Evolutionary conservation across 495 filamentous ascomycete species (phyloP).

Genomic region (Hypoxylon rickii): DNA sequence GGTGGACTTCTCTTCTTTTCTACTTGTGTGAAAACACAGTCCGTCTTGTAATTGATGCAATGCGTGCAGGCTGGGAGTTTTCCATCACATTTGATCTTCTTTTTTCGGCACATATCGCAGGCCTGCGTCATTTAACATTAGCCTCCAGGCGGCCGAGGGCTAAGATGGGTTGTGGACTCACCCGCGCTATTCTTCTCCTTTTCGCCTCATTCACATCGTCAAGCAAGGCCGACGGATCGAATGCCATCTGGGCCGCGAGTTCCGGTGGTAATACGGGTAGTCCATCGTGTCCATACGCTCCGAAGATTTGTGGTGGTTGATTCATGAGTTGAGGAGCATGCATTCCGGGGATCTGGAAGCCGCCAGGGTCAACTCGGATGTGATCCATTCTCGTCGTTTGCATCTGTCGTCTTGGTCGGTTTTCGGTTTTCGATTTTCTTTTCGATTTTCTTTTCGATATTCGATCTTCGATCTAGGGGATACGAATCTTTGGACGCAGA

Average conservation of each 20-base stretch:
- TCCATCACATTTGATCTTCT: constrained; percentile 99
- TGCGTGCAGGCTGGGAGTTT: constrained; percentile 94
- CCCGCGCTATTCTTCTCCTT: constrained; percentile 88
- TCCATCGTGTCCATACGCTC: constrained; percentile 63
- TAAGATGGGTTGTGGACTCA: constrained; percentile 43
- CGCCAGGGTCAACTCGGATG: constrained; percentile 38
- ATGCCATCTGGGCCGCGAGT: constrained; percentile 64
- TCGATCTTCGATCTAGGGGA: constrained; percentile 4
- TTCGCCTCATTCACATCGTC: constrained; percentile 85
- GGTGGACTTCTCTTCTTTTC: constrained; percentile 98
- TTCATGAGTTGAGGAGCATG: constrained; percentile 63
- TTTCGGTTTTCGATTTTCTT: not conserved
- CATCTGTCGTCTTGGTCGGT: not conserved
- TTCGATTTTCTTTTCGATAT: not conserved
- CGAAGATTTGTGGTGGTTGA: constrained; percentile 73
- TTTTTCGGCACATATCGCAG: constrained; percentile 99
- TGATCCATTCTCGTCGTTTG: constrained; percentile 48
- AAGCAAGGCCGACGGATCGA: constrained; percentile 56
- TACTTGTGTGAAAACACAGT: constrained; percentile 95
- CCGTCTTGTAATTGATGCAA: constrained; percentile 97
- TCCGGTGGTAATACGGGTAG: constrained; percentile 61
- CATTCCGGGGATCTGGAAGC: constrained; percentile 56
- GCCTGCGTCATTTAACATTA: constrained; percentile 60
- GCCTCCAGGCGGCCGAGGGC: not conserved
- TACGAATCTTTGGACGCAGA: constrained; percentile 4